phyloP scores from a whole-genome alignment of 2,329 filamentous ascomycete genomes.

The Beauveria caledonica region DNA sequence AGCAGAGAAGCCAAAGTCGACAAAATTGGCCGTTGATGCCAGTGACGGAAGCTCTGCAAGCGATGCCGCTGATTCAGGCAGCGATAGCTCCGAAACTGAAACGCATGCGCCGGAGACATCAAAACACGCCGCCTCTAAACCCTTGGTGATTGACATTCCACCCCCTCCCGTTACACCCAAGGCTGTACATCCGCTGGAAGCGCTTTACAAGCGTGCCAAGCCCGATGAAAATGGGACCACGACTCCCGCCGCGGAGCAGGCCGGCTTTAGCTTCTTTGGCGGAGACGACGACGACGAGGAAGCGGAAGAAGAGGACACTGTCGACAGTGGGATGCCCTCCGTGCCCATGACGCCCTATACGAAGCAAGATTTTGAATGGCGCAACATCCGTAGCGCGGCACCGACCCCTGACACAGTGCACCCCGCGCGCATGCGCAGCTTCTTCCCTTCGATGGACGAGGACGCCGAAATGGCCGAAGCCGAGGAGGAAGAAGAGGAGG shows the following conservation, averaged over 20 bases:
- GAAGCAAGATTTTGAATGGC: slow-evolving; percentile 65
- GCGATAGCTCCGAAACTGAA: slow-evolving; percentile 18
- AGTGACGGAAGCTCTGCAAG: slow-evolving; percentile 15
- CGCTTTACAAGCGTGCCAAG: slow-evolving; percentile 73
- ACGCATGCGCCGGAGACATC: slow-evolving; percentile 15
- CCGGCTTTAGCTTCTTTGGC: slow-evolving; percentile 70
- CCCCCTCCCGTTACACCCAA: slow-evolving; percentile 37
- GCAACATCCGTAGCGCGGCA: slow-evolving; percentile 75
- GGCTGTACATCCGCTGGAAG: slow-evolving; percentile 77
- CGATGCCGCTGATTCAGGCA: slow-evolving; percentile 12
- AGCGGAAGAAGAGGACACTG: slow-evolving; percentile 23
- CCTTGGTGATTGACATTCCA: slow-evolving; percentile 48
- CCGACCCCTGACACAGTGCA: slow-evolving; percentile 92
- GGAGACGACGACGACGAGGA: slow-evolving; percentile 37
- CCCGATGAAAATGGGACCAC: slow-evolving; percentile 29
- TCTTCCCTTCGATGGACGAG: slow-evolving; percentile 42
- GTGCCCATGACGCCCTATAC: slow-evolving; percentile 77
- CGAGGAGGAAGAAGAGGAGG: slow-evolving; percentile 20
- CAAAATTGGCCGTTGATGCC: slow-evolving; percentile 18
- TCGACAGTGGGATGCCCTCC: slow-evolving; percentile 20
- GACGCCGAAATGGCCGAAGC: slow-evolving; percentile 22
- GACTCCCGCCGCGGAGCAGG: slow-evolving; percentile 33
- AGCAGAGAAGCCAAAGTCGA: slow-evolving; percentile 11
- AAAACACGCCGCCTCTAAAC: slow-evolving; percentile 35
- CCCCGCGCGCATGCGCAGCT: slow-evolving; percentile 53